phyloP scores from a whole-genome alignment of 371 early-diverging fungal species.

The Syncephalastrum contaminatum region DNA sequence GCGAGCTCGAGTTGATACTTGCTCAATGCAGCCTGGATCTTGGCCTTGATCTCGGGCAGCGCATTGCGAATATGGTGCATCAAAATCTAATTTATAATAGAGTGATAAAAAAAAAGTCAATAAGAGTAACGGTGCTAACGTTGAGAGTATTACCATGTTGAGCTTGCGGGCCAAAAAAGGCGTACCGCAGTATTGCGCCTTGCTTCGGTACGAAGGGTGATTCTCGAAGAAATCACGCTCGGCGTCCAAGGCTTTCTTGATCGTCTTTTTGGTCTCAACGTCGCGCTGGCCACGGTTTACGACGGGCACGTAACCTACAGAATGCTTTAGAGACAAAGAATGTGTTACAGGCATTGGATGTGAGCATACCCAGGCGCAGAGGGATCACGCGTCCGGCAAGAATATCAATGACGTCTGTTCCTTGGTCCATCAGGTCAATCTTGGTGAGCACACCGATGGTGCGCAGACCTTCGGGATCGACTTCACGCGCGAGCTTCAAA shows the following conservation, averaged over 20 bases:
- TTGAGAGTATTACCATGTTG: constrained; percentile 57
- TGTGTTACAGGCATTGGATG: too few relatives aligned
- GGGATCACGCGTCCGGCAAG: constrained; percentile 98
- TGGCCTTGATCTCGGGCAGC: constrained; percentile 97
- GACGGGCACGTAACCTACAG: constrained; percentile 86
- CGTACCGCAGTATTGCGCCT: constrained; percentile 99
- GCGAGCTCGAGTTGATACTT: constrained; percentile 87
- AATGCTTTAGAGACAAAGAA: not conserved
- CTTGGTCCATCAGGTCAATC: constrained; percentile 99
- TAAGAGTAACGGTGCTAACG: not conserved
- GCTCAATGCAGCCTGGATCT: constrained; percentile 79
- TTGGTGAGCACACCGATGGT: constrained; percentile 99
- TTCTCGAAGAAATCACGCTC: constrained; percentile 94
- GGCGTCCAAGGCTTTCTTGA: constrained; percentile 80
- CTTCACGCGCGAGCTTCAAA: constrained; percentile 94
- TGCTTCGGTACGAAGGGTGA: constrained; percentile 91
- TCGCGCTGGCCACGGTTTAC: constrained; percentile 98
- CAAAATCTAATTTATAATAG: constrained; percentile 46
- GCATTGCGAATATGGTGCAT: constrained; percentile 93
- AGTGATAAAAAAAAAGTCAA: too few relatives aligned
- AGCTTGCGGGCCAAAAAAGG: constrained; percentile 95
- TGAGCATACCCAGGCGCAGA: constrained; percentile 75
- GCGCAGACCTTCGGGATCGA: constrained; percentile 97
- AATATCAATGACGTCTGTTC: constrained; percentile 99
- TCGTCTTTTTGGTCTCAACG: constrained; percentile 90